A percentile compares a stretch with the other conserved stretches of the same genome.
Evolutionary conservation across 768 basidiomycete genomes (phyloP).

Genomic region (Rhizopogon vinicolor): DNA sequence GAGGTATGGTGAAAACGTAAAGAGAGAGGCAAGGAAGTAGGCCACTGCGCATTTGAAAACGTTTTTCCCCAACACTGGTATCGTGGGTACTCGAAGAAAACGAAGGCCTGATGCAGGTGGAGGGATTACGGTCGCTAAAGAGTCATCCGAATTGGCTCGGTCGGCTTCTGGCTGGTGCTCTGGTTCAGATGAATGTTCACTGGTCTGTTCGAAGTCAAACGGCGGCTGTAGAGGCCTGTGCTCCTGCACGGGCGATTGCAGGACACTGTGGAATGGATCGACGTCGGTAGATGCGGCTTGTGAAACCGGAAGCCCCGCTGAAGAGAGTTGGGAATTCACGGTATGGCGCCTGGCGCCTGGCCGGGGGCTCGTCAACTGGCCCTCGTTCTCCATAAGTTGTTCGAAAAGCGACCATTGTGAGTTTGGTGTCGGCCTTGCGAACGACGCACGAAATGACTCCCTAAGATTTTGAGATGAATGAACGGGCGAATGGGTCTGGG

Average conservation of each 20-base stretch:
- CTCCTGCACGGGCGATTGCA: background rate
- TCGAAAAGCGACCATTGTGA: constrained; percentile 63
- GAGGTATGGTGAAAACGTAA: constrained; percentile 82
- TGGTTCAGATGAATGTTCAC: background rate
- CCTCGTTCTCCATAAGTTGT: constrained; percentile 68
- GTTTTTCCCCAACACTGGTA: constrained; percentile 57
- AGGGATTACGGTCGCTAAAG: constrained; percentile 5
- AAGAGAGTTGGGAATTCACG: constrained; percentile 1
- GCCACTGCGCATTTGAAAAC: constrained; percentile 90
- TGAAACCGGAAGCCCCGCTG: constrained; percentile 3
- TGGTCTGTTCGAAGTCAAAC: background rate
- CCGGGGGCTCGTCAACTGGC: constrained; percentile 27
- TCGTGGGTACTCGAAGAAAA: constrained; percentile 24
- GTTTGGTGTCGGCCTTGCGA: constrained; percentile 17
- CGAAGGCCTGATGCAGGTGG: constrained; percentile 8
- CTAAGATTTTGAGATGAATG: constrained; percentile 8
- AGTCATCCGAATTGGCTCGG: constrained; percentile 10
- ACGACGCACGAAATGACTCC: constrained; percentile 8
- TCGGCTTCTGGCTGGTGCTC: constrained; percentile 10
- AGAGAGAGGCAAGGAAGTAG: constrained; percentile 86
- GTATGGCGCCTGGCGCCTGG: constrained; percentile 4
- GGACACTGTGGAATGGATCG: background rate
- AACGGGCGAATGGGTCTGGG: too few species aligned
- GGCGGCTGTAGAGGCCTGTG: background rate
- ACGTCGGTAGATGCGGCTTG: background rate